These are phyloP conservation scores for Cyclocybe cylindracea DNA, from an alignment of 768 basidiomycete genomes.

Conservation along the genomic window DNA sequence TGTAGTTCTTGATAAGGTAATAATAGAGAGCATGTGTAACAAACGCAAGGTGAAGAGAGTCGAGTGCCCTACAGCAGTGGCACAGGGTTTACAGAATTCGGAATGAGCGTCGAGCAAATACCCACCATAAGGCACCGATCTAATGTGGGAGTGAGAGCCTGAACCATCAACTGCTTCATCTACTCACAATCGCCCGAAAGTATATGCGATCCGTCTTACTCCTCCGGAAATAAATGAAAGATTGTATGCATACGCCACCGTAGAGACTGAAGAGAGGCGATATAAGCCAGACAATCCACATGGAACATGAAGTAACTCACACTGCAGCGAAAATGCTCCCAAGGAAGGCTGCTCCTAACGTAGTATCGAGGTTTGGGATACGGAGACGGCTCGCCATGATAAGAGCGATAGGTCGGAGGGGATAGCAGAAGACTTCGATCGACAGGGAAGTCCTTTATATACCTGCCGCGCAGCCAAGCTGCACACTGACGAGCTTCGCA, in stretches of 20 bases:
- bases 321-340: constrained; percentile 41
- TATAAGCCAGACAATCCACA: neutral
- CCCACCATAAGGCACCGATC: constrained; percentile 28
- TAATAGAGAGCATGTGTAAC: constrained; percentile 35
- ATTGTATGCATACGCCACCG: constrained; percentile 42
- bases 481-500: too few species aligned
- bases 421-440: neutral
- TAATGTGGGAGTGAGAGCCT: neutral
- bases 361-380: constrained; percentile 30
- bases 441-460: neutral
- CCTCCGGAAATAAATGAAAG: constrained; percentile 38
- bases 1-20: constrained; percentile 35
- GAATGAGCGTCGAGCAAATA: neutral
- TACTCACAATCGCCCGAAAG: constrained; percentile 33
- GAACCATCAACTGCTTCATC: too few species aligned
- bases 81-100: neutral
- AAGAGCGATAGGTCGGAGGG: neutral
- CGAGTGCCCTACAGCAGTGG: constrained; percentile 28
- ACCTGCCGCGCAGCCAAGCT: neutral
- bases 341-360: constrained; percentile 46
- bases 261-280: constrained; percentile 31
- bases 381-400: constrained; percentile 9
- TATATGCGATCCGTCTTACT: constrained; percentile 24
- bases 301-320: constrained; percentile 24
- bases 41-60: constrained; percentile 33